phyloP scores from a whole-genome alignment of 768 basidiomycete species.

The Boletellus sp. region DNA sequence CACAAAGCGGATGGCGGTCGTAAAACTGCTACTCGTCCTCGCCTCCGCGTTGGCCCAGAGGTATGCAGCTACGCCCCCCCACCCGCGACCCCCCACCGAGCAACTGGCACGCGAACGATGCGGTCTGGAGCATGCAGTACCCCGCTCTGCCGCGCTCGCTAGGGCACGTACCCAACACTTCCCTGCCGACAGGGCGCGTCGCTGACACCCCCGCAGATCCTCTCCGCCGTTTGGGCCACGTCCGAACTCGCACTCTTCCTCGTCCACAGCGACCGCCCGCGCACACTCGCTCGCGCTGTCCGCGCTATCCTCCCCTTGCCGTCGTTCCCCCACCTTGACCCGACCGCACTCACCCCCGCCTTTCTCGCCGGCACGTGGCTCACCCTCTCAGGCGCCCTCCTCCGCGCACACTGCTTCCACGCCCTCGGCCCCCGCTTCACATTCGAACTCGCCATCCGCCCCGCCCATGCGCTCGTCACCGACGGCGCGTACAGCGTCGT shows the following conservation, averaged over 20 bases:
- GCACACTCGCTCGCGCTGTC: slow-evolving; percentile 2
- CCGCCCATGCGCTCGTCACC: slow-evolving; percentile 24
- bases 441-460: slow-evolving; percentile 24
- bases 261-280: slow-evolving; percentile 1
- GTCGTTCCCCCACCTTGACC: background rate
- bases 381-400: slow-evolving; percentile 3
- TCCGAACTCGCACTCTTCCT: slow-evolving; percentile 6
- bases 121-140: background rate
- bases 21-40: slow-evolving; percentile 8
- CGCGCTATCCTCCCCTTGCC: background rate
- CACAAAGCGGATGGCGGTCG: background rate
- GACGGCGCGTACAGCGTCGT: slow-evolving; percentile 25
- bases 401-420: slow-evolving; percentile 19
- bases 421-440: slow-evolving; percentile 25
- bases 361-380: slow-evolving; percentile 10
- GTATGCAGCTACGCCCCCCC: slow-evolving; percentile 11
- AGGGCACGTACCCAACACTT: background rate
- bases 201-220: background rate
- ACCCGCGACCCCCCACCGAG: slow-evolving; percentile 8
- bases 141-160: background rate
- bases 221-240: slow-evolving; percentile 2
- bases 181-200: background rate
- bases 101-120: slow-evolving; percentile 4
- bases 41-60: background rate
- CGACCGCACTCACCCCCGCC: slow-evolving; percentile 5